Evolutionary conservation across 2,329 filamentous ascomycete genomes (phyloP).

Genomic region (Claviceps cyperi): DNA sequence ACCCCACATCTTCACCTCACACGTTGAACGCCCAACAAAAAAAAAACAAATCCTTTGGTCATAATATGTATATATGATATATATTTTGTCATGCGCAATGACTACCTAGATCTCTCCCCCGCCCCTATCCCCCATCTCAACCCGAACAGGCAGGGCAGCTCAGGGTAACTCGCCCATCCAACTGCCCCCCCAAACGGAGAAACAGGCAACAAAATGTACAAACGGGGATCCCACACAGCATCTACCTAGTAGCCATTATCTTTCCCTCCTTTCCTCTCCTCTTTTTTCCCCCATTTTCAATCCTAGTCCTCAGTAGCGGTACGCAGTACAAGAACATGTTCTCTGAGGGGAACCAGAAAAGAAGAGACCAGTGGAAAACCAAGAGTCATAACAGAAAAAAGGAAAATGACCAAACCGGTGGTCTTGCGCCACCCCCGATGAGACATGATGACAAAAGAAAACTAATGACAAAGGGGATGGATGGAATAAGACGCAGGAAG

Average conservation of each 20-base stretch:
- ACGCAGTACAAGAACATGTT: neutral
- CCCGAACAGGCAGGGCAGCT: too few relatives aligned
- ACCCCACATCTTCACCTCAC: neutral
- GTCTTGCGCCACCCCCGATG: too few relatives aligned
- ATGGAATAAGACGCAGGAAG: conserved; percentile 4
- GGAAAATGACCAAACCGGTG: neutral
- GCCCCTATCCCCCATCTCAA: too few relatives aligned
- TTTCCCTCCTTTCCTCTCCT: neutral
- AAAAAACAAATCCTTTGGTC: conserved; percentile 6
- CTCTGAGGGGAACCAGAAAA: neutral
- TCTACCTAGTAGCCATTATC: too few relatives aligned
- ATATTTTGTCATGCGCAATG: neutral
- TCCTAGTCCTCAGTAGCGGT: too few relatives aligned
- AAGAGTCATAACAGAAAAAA: neutral
- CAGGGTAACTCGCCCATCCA: too few relatives aligned
- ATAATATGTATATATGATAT: conserved; percentile 2
- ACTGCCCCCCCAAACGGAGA: too few relatives aligned
- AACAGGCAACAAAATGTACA: too few relatives aligned
- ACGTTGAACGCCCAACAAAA: neutral
- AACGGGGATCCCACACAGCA: too few relatives aligned
- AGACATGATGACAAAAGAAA: conserved; percentile 7
- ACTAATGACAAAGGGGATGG: conserved; percentile 10
- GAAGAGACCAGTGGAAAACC: too few relatives aligned
- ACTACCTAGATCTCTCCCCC: neutral
- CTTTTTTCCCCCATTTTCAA: neutral